Conservation (phyloP, 78 protist genomes). For the Capsaspora owczarzaki region DNA sequence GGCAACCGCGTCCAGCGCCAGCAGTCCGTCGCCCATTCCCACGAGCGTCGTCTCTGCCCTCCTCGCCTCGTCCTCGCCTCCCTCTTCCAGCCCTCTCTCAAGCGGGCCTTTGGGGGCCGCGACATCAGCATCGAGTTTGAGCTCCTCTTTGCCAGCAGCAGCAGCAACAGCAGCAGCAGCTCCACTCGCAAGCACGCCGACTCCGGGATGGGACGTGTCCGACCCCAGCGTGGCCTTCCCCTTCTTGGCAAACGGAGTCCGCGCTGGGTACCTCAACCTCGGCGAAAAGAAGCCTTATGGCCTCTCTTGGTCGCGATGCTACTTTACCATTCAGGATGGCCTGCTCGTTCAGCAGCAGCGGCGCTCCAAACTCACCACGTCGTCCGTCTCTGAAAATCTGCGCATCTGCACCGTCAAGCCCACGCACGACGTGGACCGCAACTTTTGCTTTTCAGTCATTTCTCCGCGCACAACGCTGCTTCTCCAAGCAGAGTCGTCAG, state of each 20-base stretch:
- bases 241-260: too few species aligned
- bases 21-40: neutral
- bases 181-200: too few species aligned
- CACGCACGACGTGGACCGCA: neutral
- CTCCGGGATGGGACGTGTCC: too few species aligned
- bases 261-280: neutral
- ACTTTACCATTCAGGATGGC: neutral
- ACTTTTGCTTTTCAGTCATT: neutral
- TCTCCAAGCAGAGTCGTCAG: neutral
- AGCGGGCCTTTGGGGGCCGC: too few species aligned
- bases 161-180: too few species aligned
- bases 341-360: neutral
- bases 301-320: neutral
- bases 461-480: neutral
- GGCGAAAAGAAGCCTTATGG: neutral
- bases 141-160: too few species aligned
- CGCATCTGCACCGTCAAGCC: neutral
- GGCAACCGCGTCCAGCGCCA: neutral
- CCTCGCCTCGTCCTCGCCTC: too few species aligned
- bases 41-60: neutral
- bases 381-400: neutral
- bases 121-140: too few species aligned
- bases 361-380: neutral
- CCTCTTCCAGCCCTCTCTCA: too few species aligned
- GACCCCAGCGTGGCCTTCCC: too few species aligned